Base-by-base conservation (phyloP, 192 early-diverging fungal genomes). In the Coemansia umbellata region DNA sequence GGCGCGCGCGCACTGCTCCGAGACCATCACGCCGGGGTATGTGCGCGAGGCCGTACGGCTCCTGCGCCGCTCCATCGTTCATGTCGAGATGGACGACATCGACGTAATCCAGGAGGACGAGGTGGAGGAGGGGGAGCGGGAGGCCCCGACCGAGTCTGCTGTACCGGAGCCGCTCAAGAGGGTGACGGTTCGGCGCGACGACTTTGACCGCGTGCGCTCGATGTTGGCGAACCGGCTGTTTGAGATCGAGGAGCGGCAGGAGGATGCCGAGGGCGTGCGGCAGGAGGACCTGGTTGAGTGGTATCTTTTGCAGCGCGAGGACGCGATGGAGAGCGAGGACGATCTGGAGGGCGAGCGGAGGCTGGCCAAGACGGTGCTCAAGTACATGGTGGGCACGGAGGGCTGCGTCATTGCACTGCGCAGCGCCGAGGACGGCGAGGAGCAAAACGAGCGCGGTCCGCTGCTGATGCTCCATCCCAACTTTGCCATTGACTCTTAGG, bases 21-120 rank as follows among this genome's bases (percentile, higher is more conserved):
- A 83, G 19, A 60, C 77, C 41, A 87, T 97, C 28, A 84, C 73
- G 1, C 69, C 83, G 10, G 74, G 65, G 1, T 89, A 90, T 66
- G 92, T 94, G 21, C 77, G 79, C 22, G 93, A 96, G 69, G 95
- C 95, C 2, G 82, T 86, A 41, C 78, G 84, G 32, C 80, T 98
- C 18, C 63, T 98, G 37, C 82, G 86, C 28, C 87, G 89, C 31
- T 97, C 94, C 2, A 98, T 98, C 44, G 87, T 98, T 42, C 84
- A 82, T 4, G 82, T 92, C 5, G 84, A 89, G 58, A 84, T 86
- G 77, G 89, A 89, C 43, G 83, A 87, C 55, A 63, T 92, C 27
- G 84, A 84, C 6, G 65, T 90, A 22, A 72, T 74, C 7, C 84
- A 87, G 1, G 77, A 64, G 1, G 69, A 60, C n/a, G 37, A 58